These are phyloP conservation scores for Passiflora organensis DNA, from an alignment of 345 rosid genomes.

Conservation along the genomic window DNA sequence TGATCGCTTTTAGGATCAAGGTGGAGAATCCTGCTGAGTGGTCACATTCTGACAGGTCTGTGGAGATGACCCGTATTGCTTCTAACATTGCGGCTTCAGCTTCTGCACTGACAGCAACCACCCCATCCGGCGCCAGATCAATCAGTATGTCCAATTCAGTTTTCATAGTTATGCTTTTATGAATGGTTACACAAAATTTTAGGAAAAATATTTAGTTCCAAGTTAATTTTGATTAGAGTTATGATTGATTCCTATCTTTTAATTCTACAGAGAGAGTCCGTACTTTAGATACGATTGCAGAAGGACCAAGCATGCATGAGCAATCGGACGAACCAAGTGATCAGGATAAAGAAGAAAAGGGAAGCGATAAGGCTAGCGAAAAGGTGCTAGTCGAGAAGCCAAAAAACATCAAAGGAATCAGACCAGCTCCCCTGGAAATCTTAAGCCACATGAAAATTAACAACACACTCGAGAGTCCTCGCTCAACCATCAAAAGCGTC, in stretches of 20 bases:
- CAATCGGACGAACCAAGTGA: not conserved
- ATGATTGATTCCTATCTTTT: not conserved
- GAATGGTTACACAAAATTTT: not conserved
- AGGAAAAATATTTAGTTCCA: not conserved
- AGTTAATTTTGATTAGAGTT: no score
- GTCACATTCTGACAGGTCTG: not conserved
- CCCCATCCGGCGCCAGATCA: not conserved
- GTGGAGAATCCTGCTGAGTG: constrained; percentile 6
- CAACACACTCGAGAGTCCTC: no score
- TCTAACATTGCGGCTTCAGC: not conserved
- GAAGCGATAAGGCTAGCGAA: no score
- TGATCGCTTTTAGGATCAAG: constrained; percentile 21
- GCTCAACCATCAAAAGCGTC: no score
- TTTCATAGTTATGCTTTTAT: no score
- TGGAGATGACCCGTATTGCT: not conserved
- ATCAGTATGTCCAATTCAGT: not conserved
- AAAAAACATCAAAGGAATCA: not conserved
- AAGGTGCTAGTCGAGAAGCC: not conserved
- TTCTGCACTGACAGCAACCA: not conserved
- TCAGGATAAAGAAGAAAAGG: not conserved
- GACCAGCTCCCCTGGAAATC: not conserved
- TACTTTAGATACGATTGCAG: not conserved
- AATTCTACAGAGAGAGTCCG: not conserved
- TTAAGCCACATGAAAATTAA: no score
- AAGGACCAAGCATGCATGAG: not conserved